These are phyloP conservation scores for Botrytis squamosa DNA, from an alignment of 2,329 filamentous ascomycete genomes.

Conservation along the genomic window DNA sequence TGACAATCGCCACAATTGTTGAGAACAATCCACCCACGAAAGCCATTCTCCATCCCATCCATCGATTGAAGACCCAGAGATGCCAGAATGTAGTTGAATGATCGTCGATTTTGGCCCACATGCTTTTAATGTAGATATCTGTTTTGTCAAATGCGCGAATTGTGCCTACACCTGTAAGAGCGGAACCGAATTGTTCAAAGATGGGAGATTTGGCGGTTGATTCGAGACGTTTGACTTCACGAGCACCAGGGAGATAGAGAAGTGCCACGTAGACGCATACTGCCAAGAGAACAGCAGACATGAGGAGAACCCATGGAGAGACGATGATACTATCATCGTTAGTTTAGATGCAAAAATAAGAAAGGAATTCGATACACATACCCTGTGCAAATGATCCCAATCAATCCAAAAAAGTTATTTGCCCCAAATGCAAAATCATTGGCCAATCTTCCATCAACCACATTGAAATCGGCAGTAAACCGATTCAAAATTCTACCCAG, in stretches of 20 bases:
- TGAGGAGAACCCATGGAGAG: constrained; percentile 62
- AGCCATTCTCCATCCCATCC: constrained; percentile 73
- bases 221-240: constrained; percentile 75
- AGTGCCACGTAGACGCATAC: constrained; percentile 58
- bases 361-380: constrained; percentile 33
- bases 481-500: constrained; percentile 74
- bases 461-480: constrained; percentile 74
- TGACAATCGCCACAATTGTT: constrained; percentile 60
- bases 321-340: constrained; percentile 53
- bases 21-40: constrained; percentile 69
- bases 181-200: constrained; percentile 75
- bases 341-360: constrained; percentile 50
- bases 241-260: constrained; percentile 66
- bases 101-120: constrained; percentile 68
- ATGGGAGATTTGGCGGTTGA: constrained; percentile 75
- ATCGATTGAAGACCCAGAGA: constrained; percentile 71
- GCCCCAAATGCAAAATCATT: constrained; percentile 61
- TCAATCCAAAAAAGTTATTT: constrained; percentile 58
- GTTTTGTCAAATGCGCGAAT: constrained; percentile 74
- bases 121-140: constrained; percentile 63
- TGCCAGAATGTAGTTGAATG: constrained; percentile 66
- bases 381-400: constrained; percentile 66
- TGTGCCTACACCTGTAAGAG: constrained; percentile 69
- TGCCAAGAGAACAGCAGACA: constrained; percentile 57
- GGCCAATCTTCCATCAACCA: constrained; percentile 66